Conservation (phyloP, 805 yeast genomes). For the Cyberlindnera euphorbiiphila region DNA sequence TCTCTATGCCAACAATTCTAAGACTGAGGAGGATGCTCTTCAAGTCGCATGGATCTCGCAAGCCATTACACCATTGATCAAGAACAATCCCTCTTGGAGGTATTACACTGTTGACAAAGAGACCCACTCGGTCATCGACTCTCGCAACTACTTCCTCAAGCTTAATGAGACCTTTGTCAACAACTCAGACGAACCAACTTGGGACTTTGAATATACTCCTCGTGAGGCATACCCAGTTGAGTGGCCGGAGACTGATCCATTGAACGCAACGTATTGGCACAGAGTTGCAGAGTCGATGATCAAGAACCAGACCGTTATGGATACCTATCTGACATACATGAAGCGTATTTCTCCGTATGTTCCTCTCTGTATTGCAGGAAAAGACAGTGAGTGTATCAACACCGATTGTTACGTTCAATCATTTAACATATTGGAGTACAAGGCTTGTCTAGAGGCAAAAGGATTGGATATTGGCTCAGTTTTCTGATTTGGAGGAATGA, state of each 20-base stretch:
- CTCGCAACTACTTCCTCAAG: slow-evolving; percentile 54
- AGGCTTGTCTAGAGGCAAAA: too few species aligned
- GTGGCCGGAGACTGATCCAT: slow-evolving; percentile 59
- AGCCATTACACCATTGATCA: slow-evolving; percentile 57
- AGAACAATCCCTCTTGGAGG: slow-evolving; percentile 68
- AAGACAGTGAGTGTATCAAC: slow-evolving; percentile 21
- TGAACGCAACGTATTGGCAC: slow-evolving; percentile 72
- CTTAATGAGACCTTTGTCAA: slow-evolving; percentile 53
- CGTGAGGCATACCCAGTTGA: slow-evolving; percentile 48
- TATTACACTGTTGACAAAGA: slow-evolving; percentile 62
- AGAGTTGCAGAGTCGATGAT: slow-evolving; percentile 33
- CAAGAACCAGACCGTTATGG: slow-evolving; percentile 41
- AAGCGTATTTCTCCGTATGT: slow-evolving; percentile 54
- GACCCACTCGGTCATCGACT: slow-evolving; percentile 57
- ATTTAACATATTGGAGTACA: too few species aligned
- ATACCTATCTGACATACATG: slow-evolving; percentile 43
- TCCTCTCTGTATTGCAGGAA: slow-evolving; percentile 43
- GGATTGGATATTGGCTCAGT: too few species aligned
- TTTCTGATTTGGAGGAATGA: too few species aligned
- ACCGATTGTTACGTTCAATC: slow-evolving; percentile 21
- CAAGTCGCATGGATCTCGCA: slow-evolving; percentile 63
- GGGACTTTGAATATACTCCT: slow-evolving; percentile 64
- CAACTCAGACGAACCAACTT: slow-evolving; percentile 52
- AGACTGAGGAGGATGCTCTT: slow-evolving; percentile 42
- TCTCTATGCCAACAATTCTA: slow-evolving; percentile 45